Base-by-base conservation (phyloP, 306 rosid genomes). In the Cotoneaster glaucophyllus region DNA sequence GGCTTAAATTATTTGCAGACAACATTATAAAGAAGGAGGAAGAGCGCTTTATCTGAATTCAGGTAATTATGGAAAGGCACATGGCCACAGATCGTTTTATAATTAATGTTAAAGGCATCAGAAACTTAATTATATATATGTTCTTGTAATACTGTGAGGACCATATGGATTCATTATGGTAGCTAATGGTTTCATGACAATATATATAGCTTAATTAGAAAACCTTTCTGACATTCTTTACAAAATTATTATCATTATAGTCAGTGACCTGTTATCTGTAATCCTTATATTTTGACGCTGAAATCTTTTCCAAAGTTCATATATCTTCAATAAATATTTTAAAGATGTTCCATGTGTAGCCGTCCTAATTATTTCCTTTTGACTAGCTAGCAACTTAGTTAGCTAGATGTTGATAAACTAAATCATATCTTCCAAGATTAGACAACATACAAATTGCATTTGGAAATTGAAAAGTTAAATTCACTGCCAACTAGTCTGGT, bases 51-150 rank as follows among this genome's bases (percentile, higher is more conserved):
- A 67, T 74, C 75, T 70, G 56, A 74, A 81, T 78, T 75, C 25
- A 50, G 53, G 84, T 70, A 68, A 81, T 90, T 39, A 84, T 84
- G 62, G 82, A 79, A 32, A 28, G 74, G 85, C 92, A 84, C 95
- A 80, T 87, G 92, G 82, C 73, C 61, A 59, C 18, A 71, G 72
- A 85, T 78, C 82, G 78, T 67, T 45, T 34, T 77, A 48, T 45
- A 75, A 37, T 53, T 54, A 28, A 50, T 56, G 80, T 62, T 50
- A 48, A 82, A 71, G 79, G 78, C 81, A 67, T 67, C 64, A 57
- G 83, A 64, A 79, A 77, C 73, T 79, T 59, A 70, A 78, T 74
- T 21, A 78, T 73, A 69, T 44, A 52, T 24, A 13, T 24, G 12
- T 41, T 64, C 58, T 63, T 65, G 78, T 66, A 78, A 13, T 76